Base-by-base conservation (phyloP, 1,284 basidiomycete genomes). In the Ustilago loliicola region DNA sequence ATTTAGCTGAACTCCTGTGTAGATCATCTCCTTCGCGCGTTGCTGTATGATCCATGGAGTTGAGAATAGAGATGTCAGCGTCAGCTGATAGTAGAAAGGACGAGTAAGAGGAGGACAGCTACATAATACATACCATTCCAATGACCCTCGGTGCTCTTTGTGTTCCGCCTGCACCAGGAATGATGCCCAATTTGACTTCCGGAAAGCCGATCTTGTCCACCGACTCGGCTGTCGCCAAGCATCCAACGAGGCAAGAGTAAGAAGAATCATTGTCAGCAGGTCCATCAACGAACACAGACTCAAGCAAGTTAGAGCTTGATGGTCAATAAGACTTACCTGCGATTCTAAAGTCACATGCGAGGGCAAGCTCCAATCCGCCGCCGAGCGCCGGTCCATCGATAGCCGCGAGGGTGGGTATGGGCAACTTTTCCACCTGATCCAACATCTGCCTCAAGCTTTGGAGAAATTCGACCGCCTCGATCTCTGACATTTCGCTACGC, bases 371-470 rank as follows among this genome's bases (percentile, higher is more conserved):
- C 34, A 95, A 89, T 2, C 95, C 95, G 27, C 95, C 95, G 11
- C 95, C 95, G 1, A 97, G 89, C 2, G 95, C 95, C 25, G 93
- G 93, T 0, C 95, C 95, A 83, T 96, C 95, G 57, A 98, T 93
- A 2, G 94, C 93, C n/a, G 93, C 93, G 63, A 98, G 92, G 11
- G 93, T 95, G 1, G 95, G 95, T 87, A 95, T 90, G 13, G 92
- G 91, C 29, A 97, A 88, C 48, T 89, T 89, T 87, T 95, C 94
- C 17, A 98, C 89, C 77, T 91, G 90, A 30, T 90, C 89, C 29
- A 97, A 87, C 17, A 93, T 90, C 42, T 88, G 88, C 42, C 95
- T 91, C 36, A 97, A 89, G 80, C 92, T 91, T 63, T 89, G 87
- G 56, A 97, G 91, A 87, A 97, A 97, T 78, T 89, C 90, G 78